Conservation (phyloP, 352 stramenopile genomes). For the Phytopythium oedochilum region DNA sequence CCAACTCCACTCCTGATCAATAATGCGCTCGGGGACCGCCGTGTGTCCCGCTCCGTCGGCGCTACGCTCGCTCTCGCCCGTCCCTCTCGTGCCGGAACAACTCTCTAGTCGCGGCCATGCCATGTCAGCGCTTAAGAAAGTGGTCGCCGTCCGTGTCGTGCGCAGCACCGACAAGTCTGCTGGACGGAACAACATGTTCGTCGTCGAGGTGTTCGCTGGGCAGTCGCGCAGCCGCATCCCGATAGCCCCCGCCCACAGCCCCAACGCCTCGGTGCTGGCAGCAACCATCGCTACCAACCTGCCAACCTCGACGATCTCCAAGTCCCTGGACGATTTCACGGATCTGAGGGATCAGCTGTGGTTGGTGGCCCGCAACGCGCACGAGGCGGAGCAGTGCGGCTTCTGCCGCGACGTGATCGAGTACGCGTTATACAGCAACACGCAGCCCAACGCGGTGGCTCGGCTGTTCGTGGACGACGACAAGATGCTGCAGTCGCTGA, state of each 20-base stretch:
- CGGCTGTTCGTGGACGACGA: slow-evolving; percentile 1
- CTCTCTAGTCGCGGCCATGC: slow-evolving; percentile 13
- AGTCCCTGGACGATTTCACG: slow-evolving; percentile 12
- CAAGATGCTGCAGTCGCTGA: slow-evolving; percentile 8
- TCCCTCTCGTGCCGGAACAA: slow-evolving; percentile 17
- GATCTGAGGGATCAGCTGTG: slow-evolving; percentile 15
- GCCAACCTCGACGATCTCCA: slow-evolving; percentile 6
- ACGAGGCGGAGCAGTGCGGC: slow-evolving; percentile 10
- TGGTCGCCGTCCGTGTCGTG: slow-evolving; percentile 18
- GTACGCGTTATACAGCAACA: slow-evolving; percentile 13
- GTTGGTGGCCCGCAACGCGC: slow-evolving; percentile 9
- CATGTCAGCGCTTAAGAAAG: slow-evolving; percentile 20
- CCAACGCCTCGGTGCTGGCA: background rate
- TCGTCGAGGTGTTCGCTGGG: slow-evolving; percentile 2
- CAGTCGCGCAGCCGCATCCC: background rate
- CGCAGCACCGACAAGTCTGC: background rate
- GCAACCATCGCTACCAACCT: background rate
- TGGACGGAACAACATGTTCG: background rate
- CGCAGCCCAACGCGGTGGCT: background rate
- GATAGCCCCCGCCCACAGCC: background rate
- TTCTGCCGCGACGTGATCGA: slow-evolving; percentile 20
- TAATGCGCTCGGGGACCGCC: no score
- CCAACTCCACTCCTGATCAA: no score
- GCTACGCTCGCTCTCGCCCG: slow-evolving; percentile 16
- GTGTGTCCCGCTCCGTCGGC: background rate